Evolutionary conservation across 257 asterid species (phyloP).

Genomic region (Ballota nigra): DNA sequence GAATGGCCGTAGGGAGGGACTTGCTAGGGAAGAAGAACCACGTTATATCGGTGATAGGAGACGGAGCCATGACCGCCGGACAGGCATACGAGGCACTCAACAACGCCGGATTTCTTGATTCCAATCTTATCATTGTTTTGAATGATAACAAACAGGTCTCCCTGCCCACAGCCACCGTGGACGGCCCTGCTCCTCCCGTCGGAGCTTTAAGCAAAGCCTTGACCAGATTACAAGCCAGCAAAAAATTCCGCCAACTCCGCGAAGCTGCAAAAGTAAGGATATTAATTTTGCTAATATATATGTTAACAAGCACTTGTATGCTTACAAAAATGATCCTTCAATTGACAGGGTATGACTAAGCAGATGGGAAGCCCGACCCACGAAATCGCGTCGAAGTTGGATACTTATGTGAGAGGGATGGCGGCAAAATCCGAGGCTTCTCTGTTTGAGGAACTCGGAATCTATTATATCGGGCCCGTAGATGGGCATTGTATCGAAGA

Average conservation of each 20-base stretch:
- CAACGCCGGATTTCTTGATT: constrained; percentile 69
- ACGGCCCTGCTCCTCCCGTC: constrained; percentile 77
- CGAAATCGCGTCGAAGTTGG: constrained; percentile 54
- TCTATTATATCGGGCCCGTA: constrained; percentile 65
- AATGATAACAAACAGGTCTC: constrained; percentile 76
- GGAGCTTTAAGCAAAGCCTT: constrained; percentile 67
- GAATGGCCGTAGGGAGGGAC: constrained; percentile 74
- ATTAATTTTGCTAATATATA: no score
- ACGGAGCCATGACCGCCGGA: constrained; percentile 87
- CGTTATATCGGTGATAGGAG: constrained; percentile 68
- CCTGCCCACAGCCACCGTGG: constrained; percentile 65
- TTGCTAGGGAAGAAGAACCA: constrained; percentile 52
- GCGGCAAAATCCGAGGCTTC: constrained; percentile 36
- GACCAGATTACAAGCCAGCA: constrained; percentile 43
- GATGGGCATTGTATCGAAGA: constrained; percentile 62
- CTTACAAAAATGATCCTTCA: neutral
- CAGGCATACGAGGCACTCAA: constrained; percentile 77
- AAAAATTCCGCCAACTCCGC: constrained; percentile 47
- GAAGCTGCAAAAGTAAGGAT: constrained; percentile 55
- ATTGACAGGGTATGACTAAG: constrained; percentile 37
- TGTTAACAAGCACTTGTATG: no score
- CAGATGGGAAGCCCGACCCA: constrained; percentile 47
- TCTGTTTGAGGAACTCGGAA: constrained; percentile 63
- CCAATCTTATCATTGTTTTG: constrained; percentile 54
- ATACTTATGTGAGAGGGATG: constrained; percentile 41